Evolutionary conservation across 352 stramenopile genomes (phyloP).

Genomic region (Phytophthora constricta): DNA sequence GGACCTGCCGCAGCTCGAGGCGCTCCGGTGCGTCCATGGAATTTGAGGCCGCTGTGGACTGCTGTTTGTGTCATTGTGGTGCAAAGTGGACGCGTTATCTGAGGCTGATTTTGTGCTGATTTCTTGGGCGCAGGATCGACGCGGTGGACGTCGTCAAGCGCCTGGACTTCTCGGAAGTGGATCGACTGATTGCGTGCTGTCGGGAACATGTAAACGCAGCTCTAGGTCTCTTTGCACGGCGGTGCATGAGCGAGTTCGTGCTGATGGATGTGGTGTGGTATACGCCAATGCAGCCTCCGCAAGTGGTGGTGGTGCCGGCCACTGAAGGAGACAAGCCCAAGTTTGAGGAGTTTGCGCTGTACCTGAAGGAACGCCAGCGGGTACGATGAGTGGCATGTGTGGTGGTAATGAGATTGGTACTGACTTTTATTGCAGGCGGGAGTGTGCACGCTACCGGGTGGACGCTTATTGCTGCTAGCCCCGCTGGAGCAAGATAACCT

Average conservation of each 20-base stretch:
- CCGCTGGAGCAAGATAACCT: conserved; percentile 48
- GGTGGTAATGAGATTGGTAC: background rate
- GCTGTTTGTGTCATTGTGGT: conserved; percentile 4
- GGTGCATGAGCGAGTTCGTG: background rate
- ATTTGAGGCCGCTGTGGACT: too few species aligned
- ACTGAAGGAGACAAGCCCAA: conserved; percentile 25
- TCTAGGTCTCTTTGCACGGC: background rate
- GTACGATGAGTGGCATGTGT: conserved; percentile 28
- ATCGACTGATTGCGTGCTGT: conserved; percentile 63
- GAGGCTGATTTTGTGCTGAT: background rate
- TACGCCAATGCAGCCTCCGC: conserved; percentile 59
- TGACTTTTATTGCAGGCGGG: conserved; percentile 48
- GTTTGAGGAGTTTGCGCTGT: conserved; percentile 59
- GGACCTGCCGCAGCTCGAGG: conserved; percentile 44
- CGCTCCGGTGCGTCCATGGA: conserved; percentile 51
- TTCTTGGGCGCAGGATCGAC: conserved; percentile 33
- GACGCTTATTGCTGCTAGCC: conserved; percentile 58
- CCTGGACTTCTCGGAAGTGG: conserved; percentile 58
- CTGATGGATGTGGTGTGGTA: background rate
- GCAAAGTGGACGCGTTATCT: background rate
- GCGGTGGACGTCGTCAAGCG: conserved; percentile 67
- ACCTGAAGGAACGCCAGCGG: conserved; percentile 59
- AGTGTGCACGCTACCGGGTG: conserved; percentile 52
- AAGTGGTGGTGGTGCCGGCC: conserved; percentile 49
- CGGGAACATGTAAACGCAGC: conserved; percentile 46